phyloP scores from a whole-genome alignment of 2,329 filamentous ascomycete species.

The Aureobasidium melanogenum region DNA sequence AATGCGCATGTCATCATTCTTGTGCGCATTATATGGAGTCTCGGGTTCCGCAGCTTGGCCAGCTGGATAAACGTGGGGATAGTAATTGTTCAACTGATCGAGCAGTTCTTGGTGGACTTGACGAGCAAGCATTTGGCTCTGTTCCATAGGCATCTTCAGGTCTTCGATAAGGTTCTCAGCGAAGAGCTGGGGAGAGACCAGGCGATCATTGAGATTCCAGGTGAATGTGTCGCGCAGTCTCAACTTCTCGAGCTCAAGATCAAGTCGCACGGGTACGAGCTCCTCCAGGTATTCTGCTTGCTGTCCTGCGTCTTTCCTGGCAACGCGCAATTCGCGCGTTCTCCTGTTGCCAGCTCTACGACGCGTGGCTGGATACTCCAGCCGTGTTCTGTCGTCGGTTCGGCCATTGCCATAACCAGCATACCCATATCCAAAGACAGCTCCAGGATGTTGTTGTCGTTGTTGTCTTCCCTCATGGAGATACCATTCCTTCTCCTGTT shows the following conservation, averaged over 20 bases:
- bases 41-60: slow-evolving; percentile 86
- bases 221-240: slow-evolving; percentile 96
- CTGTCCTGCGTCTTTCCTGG: slow-evolving; percentile 68
- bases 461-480: slow-evolving; percentile 52
- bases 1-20: slow-evolving; percentile 98
- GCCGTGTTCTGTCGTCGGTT: slow-evolving; percentile 60
- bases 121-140: slow-evolving; percentile 54
- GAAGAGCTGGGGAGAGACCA: slow-evolving; percentile 72
- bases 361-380: slow-evolving; percentile 74
- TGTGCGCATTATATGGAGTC: slow-evolving; percentile 85
- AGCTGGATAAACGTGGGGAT: slow-evolving; percentile 81
- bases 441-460: slow-evolving; percentile 47
- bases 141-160: slow-evolving; percentile 62
- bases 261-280: slow-evolving; percentile 79
- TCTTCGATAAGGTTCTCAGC: slow-evolving; percentile 87
- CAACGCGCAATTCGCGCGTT: slow-evolving; percentile 62
- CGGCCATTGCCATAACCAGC: slow-evolving; percentile 80
- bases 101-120: slow-evolving; percentile 78
- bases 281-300: slow-evolving; percentile 90
- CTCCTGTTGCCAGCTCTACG: slow-evolving; percentile 68
- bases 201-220: slow-evolving; percentile 92
- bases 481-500: slow-evolving; percentile 63
- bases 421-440: slow-evolving; percentile 64
- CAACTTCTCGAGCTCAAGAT: slow-evolving; percentile 92
- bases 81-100: slow-evolving; percentile 88